phyloP scores from a whole-genome alignment of 306 rosid species.

The Inga oerstediana region DNA sequence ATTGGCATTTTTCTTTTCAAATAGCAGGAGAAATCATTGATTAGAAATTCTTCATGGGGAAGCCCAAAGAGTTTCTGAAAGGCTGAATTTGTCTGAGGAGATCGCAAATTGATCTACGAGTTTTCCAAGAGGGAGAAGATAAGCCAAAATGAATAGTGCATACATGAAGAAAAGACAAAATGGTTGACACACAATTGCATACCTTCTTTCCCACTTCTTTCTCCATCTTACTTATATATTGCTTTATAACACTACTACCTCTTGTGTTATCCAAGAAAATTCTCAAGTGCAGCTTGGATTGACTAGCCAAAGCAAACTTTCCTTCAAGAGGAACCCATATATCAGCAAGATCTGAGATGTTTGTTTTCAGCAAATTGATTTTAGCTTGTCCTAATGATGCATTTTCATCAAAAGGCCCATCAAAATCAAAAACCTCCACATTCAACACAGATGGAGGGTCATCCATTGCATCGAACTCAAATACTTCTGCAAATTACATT shows the following conservation, averaged over 20 bases:
- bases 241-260: conserved; percentile 73
- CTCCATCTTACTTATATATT: conserved; percentile 91
- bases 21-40: conserved; percentile 94
- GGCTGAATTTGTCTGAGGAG: conserved; percentile 96
- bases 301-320: conserved; percentile 77
- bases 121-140: conserved; percentile 17
- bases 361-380: conserved; percentile 85
- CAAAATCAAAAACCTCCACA: conserved; percentile 83
- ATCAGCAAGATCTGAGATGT: conserved; percentile 89
- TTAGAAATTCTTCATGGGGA: conserved; percentile 96
- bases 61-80: conserved; percentile 93
- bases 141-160: conserved; percentile 28
- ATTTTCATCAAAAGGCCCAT: conserved; percentile 91
- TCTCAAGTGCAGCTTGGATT: conserved; percentile 82
- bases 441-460: conserved; percentile 93
- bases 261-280: conserved; percentile 86
- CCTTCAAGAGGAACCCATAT: conserved; percentile 90
- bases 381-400: conserved; percentile 72
- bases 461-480: conserved; percentile 97
- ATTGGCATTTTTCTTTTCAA: conserved; percentile 93
- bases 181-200: conserved; percentile 40
- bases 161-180: conserved; percentile 24
- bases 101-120: conserved; percentile 78
- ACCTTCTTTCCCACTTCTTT: conserved; percentile 99
- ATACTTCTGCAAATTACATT: conserved; percentile 64